Percentiles rank a stretch among this genome's conserved stretches.
phyloP scores from a whole-genome alignment of 2,329 filamentous ascomycete genomes.

The Cladophialophora exuberans region DNA sequence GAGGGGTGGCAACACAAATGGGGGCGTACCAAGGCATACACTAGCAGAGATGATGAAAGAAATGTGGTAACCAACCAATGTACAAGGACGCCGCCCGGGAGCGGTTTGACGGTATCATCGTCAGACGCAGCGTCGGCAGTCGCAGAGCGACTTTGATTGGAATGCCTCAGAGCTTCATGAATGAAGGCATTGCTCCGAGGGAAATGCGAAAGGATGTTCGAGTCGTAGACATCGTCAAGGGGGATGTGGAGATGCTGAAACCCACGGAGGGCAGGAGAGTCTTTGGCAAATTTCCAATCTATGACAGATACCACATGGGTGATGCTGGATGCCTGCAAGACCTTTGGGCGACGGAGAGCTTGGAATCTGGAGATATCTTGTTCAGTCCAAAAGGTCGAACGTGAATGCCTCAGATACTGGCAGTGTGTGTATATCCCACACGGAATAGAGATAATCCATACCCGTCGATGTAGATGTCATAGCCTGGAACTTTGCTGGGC shows the following conservation, averaged over 20 bases:
- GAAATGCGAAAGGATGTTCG: conserved; percentile 82
- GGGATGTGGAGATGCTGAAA: conserved; percentile 78
- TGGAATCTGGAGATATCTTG: conserved; percentile 65
- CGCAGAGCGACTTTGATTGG: conserved; percentile 1
- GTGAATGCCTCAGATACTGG: neutral
- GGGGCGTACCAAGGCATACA: conserved; percentile 6
- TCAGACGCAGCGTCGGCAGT: neutral
- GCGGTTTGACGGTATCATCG: conserved; percentile 6
- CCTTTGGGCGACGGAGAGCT: conserved; percentile 71
- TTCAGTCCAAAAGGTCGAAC: conserved; percentile 15
- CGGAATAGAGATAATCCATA: conserved; percentile 42
- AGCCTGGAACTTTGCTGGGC: conserved; percentile 58
- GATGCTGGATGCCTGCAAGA: conserved; percentile 73
- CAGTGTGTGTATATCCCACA: neutral
- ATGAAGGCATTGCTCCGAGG: conserved; percentile 81
- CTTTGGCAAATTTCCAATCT: conserved; percentile 60
- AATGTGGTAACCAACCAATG: conserved; percentile 71
- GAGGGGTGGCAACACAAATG: neutral
- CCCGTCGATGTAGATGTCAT: conserved; percentile 79
- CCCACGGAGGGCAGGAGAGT: conserved; percentile 55
- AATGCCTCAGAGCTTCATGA: conserved; percentile 66
- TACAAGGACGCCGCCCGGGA: conserved; percentile 61
- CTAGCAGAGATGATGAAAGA: conserved; percentile 17
- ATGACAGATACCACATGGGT: conserved; percentile 90
- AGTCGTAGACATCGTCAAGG: conserved; percentile 87